phyloP scores from a whole-genome alignment of 2,329 filamentous ascomycete species.

The Fusarium oxysporum region DNA sequence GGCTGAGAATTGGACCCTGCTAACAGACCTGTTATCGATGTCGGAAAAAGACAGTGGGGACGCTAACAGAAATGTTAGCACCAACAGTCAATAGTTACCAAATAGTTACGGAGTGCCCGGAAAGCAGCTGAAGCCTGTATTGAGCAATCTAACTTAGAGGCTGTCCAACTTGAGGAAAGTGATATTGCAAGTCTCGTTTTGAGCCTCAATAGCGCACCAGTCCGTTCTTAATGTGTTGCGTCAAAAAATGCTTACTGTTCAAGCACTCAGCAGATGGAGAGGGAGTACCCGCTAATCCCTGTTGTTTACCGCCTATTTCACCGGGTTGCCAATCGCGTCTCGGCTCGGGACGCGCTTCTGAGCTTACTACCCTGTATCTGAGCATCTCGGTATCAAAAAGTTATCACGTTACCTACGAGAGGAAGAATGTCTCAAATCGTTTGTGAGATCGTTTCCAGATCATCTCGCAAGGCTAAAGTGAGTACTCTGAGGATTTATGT shows the following conservation, averaged over 20 bases:
- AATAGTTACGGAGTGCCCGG: neutral
- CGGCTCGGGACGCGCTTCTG: fast-evolving
- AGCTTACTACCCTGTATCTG: neutral
- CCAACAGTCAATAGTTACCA: neutral
- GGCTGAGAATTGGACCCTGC: neutral
- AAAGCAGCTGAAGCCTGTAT: neutral
- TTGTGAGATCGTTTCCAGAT: fast-evolving
- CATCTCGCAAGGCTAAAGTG: fast-evolving
- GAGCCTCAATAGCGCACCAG: neutral
- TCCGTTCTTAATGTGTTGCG: neutral
- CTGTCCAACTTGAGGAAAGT: neutral
- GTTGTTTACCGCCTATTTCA: neutral
- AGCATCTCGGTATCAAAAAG: neutral
- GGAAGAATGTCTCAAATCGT: fast-evolving
- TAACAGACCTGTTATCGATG: neutral
- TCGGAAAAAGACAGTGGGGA: fast-evolving
- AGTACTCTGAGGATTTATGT: fast-evolving
- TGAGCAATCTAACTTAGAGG: neutral
- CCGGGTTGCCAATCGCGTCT: neutral
- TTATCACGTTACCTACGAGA: fast-evolving
- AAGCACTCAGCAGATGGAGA: neutral
- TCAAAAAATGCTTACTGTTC: neutral
- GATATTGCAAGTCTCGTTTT: neutral
- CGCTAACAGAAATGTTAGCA: neutral
- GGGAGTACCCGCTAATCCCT: neutral